Base-by-base conservation (phyloP, 2,329 filamentous ascomycete genomes). In the Talaromyces sp. region DNA sequence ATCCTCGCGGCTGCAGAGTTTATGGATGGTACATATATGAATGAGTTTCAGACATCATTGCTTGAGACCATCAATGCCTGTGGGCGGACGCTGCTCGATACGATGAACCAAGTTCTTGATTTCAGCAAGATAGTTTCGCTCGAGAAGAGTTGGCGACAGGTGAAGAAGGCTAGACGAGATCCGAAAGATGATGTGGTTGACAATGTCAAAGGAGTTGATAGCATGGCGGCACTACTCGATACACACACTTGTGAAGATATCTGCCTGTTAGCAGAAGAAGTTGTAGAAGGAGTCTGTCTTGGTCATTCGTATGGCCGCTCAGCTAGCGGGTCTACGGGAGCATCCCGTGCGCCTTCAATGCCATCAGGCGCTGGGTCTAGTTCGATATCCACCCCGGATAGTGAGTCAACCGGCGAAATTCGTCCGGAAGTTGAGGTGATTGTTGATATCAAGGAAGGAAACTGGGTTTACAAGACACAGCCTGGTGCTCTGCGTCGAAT, bases 381-480 rank as follows among this genome's bases (percentile, higher is more conserved):
- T 40, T 55, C 58, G 2, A 40, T 62, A 13, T 58, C 62, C 57
- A 54, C 58, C 6, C 58, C 54, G 10, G 50, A 57, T n/a, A 60
- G 56, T 17, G 52, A 57, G 21, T 21, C 51, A 5, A 52, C 37
- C 2, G 45, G 51, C 9, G 43, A 56, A 40, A 58, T 63, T 25
- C 64, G 43, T 40, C 61, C 66, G 2, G 65, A 68, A 3, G 69
- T 83, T 1, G 77, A 76, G 5, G 75, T 85, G 21, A 72, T 82
- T 25, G 66, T 84, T 5, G 78, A 84, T 61, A 78, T 85, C 11
- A 76, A 80, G 2, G 75, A 72, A 66, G 58, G 74, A 21, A 61
- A 75, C 54, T 86, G 84, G 82, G 68, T 72, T 1, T 84, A 83
- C 63, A 72, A 78, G 3, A 78, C 81, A 2, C 79, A 85, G 48